These are phyloP conservation scores for Botrytis squamosa DNA, from an alignment of 2,329 filamentous ascomycete species.

Conservation along the genomic window DNA sequence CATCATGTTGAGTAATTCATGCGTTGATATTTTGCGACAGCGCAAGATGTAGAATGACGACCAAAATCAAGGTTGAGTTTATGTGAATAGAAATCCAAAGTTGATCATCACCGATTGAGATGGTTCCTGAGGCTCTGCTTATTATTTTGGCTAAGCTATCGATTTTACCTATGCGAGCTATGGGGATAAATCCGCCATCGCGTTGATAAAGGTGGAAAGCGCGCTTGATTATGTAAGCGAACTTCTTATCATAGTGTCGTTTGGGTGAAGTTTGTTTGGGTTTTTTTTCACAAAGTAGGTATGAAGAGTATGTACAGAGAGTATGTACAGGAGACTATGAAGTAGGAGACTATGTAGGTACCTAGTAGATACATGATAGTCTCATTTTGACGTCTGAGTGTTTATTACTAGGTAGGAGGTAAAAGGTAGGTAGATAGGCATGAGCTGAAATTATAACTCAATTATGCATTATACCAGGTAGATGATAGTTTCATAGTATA, in stretches of 20 bases:
- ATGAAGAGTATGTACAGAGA: too few species aligned
- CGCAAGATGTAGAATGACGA: conserved; percentile 15
- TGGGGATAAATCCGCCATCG: not conserved
- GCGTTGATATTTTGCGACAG: not conserved
- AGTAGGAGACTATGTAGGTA: too few species aligned
- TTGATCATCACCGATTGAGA: not conserved
- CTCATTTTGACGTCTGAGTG: not conserved
- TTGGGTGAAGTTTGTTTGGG: not conserved
- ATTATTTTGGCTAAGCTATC: not conserved
- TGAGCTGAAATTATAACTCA: not conserved
- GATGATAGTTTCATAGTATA: not conserved
- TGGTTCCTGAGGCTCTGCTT: conserved; percentile 19
- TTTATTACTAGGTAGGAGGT: not conserved
- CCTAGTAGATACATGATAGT: not conserved
- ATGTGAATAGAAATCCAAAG: not conserved
- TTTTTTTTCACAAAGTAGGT: not conserved
- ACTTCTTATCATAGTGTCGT: not conserved
- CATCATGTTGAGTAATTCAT: conserved; percentile 31
- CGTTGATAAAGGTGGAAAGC: conserved; percentile 1
- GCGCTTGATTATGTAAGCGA: conserved; percentile 18
- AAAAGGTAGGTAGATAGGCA: not conserved
- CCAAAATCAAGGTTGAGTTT: not conserved
- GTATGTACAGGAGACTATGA: too few species aligned
- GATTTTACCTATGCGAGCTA: not conserved
- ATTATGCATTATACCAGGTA: not conserved